phyloP scores from a whole-genome alignment of 768 basidiomycete species.

The Hypholoma fasciculare region DNA sequence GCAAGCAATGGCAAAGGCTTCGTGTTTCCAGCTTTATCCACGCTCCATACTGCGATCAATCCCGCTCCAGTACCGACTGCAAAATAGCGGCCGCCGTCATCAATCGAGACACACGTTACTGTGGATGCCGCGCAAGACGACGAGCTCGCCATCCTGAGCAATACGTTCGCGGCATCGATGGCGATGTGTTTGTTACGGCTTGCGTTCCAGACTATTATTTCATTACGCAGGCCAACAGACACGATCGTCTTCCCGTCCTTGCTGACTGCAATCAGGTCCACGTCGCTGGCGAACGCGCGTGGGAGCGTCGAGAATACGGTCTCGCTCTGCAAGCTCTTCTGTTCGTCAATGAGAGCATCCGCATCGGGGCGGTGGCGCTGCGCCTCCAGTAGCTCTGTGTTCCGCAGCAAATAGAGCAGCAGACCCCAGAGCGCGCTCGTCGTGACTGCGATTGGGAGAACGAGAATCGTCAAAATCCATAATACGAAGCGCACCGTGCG shows the following conservation, averaged over 20 bases:
- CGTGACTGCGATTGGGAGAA: constrained; percentile 81
- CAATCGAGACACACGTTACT: constrained; percentile 63
- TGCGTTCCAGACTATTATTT: constrained; percentile 69
- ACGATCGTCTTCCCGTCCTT: constrained; percentile 64
- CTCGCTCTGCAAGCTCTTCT: constrained; percentile 37
- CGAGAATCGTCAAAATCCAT: constrained; percentile 83
- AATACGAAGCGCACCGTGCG: constrained; percentile 55
- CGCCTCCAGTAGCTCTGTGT: constrained; percentile 87
- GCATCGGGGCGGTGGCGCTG: constrained; percentile 64
- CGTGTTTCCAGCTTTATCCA: constrained; percentile 35
- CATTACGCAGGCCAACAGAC: constrained; percentile 77
- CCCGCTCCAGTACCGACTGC: constrained; percentile 77
- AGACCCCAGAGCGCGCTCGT: constrained; percentile 73
- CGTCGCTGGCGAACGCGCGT: constrained; percentile 80
- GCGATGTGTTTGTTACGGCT: constrained; percentile 38
- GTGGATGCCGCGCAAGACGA: constrained; percentile 49
- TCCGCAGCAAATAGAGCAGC: constrained; percentile 84
- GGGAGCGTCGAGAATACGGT: constrained; percentile 70
- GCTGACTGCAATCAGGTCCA: constrained; percentile 77
- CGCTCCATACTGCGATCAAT: constrained; percentile 60
- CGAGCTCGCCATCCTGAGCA: constrained; percentile 50
- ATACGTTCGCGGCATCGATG: constrained; percentile 53
- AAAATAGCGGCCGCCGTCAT: constrained; percentile 57
- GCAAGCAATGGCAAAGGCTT: constrained; percentile 34
- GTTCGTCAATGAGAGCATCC: constrained; percentile 14